Evolutionary conservation across 768 basidiomycete species (phyloP).

Genomic region (Leucocoprinus birnbaumii): DNA sequence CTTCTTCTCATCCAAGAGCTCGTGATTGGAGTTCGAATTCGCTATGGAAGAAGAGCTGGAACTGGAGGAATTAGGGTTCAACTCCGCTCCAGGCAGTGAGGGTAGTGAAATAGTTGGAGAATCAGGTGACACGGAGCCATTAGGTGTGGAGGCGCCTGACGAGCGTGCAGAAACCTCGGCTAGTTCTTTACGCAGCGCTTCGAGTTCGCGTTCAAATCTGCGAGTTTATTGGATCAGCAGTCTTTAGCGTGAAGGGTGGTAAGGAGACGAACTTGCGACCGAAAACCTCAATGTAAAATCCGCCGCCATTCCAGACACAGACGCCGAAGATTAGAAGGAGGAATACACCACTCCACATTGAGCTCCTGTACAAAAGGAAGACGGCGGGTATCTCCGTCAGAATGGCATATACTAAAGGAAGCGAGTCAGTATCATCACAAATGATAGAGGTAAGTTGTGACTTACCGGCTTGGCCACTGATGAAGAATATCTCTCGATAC

Average conservation of each 20-base stretch:
- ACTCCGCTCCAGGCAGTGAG: neutral
- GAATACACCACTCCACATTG: conserved; percentile 76
- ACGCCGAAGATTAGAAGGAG: conserved; percentile 79
- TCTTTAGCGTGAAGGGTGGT: conserved; percentile 13
- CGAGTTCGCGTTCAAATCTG: conserved; percentile 92
- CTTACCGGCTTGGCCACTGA: conserved; percentile 80
- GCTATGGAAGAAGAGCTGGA: conserved; percentile 6
- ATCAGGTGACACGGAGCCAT: conserved; percentile 13
- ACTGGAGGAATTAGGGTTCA: neutral
- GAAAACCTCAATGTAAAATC: conserved; percentile 95
- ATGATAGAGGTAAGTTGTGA: conserved; percentile 13
- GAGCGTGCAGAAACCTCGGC: conserved; percentile 60
- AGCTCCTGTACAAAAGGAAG: conserved; percentile 77
- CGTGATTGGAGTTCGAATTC: conserved; percentile 17
- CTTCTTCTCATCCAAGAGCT: conserved; percentile 22
- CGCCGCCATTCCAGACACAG: conserved; percentile 94
- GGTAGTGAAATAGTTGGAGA: neutral
- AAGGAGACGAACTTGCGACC: conserved; percentile 78
- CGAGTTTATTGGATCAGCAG: conserved; percentile 4
- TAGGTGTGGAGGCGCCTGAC: conserved; percentile 45
- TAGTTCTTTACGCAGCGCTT: conserved; percentile 86
- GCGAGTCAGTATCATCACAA: neutral
- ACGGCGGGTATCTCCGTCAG: conserved; percentile 86
- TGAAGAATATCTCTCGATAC: conserved; percentile 72
- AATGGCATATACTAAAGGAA: conserved; percentile 67